A percentile compares a stretch with the other conserved stretches of the same genome.
phyloP scores from a whole-genome alignment of 768 basidiomycete genomes.

The Sistotremastrum niveocremeum region DNA sequence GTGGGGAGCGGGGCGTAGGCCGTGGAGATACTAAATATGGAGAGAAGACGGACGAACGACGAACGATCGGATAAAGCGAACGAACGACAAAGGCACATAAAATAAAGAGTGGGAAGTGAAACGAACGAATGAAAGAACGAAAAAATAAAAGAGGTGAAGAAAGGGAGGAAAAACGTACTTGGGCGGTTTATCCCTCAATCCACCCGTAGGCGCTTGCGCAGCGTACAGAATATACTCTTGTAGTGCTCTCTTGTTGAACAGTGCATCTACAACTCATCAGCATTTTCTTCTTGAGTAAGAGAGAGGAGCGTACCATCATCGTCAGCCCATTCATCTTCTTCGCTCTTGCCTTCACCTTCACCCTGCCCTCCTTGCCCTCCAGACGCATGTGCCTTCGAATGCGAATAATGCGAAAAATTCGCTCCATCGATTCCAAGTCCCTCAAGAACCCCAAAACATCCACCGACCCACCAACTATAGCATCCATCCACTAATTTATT shows the following conservation, averaged over 20 bases:
- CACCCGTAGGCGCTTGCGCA: slow-evolving; percentile 76
- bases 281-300: no score
- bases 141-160: neutral
- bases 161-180: slow-evolving; percentile 40
- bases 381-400: neutral
- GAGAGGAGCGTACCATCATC: slow-evolving; percentile 47
- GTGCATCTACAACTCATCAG: slow-evolving; percentile 23
- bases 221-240: slow-evolving; percentile 82
- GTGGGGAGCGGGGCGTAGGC: no score
- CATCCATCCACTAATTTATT: slow-evolving; percentile 99
- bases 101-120: no score
- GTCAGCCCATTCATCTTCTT: slow-evolving; percentile 52
- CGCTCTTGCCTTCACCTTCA: slow-evolving; percentile 16
- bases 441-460: slow-evolving; percentile 68
- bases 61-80: no score
- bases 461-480: slow-evolving; percentile 99
- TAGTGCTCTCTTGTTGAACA: slow-evolving; percentile 53
- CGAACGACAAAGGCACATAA: no score
- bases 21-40: no score
- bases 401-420: neutral
- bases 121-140: neutral
- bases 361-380: slow-evolving; percentile 14
- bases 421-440: slow-evolving; percentile 25
- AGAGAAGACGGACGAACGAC: no score
- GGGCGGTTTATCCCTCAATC: slow-evolving; percentile 89